Base-by-base conservation (phyloP, 2,329 filamentous ascomycete species). In the Fusarium praegraminearum region DNA sequence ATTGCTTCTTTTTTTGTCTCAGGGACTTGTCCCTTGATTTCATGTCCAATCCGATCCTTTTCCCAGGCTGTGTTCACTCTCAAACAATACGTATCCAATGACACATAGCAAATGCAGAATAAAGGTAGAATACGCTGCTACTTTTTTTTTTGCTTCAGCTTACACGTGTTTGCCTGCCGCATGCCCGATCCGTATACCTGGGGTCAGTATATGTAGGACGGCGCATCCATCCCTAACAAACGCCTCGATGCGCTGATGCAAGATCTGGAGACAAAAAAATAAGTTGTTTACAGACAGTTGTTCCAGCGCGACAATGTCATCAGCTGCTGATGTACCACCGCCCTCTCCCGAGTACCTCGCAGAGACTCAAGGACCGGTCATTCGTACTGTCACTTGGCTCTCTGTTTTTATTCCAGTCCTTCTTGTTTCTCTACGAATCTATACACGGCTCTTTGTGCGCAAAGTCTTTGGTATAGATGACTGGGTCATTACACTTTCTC, bases 401-500 rank as follows among this genome's bases (percentile, higher is more conserved):
- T 67, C 67, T 0, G 67, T 70, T 0, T 33, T 59, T 3, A 28
- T 70, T 6, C 67, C 67, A 1, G 36, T 57, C 2, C 11, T 70
- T 10, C 18, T 70, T 9, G 67, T 70, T 8, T 26, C n/a, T 7
- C 28, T 70, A 0, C 33, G 67, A 13, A 45, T 51, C 7, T 70
- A 70, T 7, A 70, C 67, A 0, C 36, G 67, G 7, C 16, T 70
- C 1, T 64, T 70, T 7, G 51, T 70, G 2, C 62, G 67, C 3
- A 70, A 70, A 18, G 67, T 70, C 1, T 70, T 70, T 30, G 67
- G 67, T 35, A 24, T 68, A 2, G 67, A 70, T 47, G 67, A 70
- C 54, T 70, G 58, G 57, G 40, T 68, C 24, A 70, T 70, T 15
- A 38, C 63, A 12, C 12, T 70, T 16, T 33, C 67, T 30, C 18